Base-by-base conservation (phyloP, 306 rosid species). In the Hippophae rhamnoides region DNA sequence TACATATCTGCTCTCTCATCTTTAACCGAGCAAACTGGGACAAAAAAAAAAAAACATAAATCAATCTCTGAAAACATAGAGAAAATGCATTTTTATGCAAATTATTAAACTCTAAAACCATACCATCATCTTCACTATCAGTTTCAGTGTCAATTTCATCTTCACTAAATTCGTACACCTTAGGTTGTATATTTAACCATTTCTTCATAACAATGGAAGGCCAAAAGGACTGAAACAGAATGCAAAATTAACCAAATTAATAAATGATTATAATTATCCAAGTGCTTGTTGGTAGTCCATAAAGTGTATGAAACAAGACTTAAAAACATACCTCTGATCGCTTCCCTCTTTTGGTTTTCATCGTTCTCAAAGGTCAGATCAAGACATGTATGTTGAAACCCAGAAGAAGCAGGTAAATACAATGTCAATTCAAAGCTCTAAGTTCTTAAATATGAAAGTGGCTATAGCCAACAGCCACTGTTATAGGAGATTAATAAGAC, bases 91-190 rank as follows among this genome's bases (percentile, higher is more conserved):
- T 27, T 60, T 58, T 41, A 41, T 49, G 41, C 75, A 18, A 18
- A 18, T 18, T 49, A 18, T 18, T 49, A 18, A 46, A 53, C 14
- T 45, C 57, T 59, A 54, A 73, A 41, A 61, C 47, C 76, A 47
- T 84, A 88, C 99, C 85, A 70, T 92, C 99, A 68, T 88, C 96
- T 82, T 92, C 99, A 69, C 90, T 88, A 70, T 87, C 98, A 26
- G 95, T 83, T 80, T 92, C 98, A 27, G 96, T 81, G 60, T 88
- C 99, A 54, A 85, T 75, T 60, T 92, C 99, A 84, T 92, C 99
- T 78, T 86, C 99, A 70, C 99, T 92, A 54, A 88, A 92, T 61
- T 92, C 99, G 75, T 83, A 71, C 70, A 64, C 95, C 76, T 76
- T 83, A 3, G 99, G 96, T 89, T 88, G 84, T 50, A 92, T 81